phyloP scores from a whole-genome alignment of 139 green algal genomes.

The Closterium sp. region DNA sequence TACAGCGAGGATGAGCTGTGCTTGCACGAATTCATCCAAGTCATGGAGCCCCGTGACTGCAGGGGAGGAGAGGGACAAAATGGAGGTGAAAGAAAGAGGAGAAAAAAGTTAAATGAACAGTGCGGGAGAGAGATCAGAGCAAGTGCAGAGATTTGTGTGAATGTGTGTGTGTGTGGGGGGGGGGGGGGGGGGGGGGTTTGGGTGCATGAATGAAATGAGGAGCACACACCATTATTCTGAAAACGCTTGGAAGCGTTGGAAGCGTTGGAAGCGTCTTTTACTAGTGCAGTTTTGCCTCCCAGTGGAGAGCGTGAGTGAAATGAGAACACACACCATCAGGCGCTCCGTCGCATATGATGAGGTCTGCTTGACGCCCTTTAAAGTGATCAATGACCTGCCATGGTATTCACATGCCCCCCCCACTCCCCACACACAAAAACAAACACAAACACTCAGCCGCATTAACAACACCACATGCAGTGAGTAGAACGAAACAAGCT shows the following conservation, averaged over 20 bases:
- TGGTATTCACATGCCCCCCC: no score
- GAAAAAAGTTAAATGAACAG: background rate
- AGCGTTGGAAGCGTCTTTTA: no score
- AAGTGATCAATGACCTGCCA: constrained; percentile 85
- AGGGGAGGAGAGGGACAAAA: background rate
- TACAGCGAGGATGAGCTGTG: constrained; percentile 87
- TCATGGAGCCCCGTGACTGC: constrained; percentile 98
- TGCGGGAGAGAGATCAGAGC: background rate
- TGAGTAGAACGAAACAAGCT: no score
- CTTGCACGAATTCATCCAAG: constrained; percentile 94
- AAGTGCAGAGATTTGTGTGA: no score
- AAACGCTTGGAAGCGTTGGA: no score
- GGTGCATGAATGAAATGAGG: no score
- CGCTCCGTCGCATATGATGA: constrained; percentile 95
- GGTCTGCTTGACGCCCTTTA: constrained; percentile 77
- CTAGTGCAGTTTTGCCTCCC: no score
- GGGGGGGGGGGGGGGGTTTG: no score
- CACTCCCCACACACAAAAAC: no score
- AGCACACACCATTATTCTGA: no score
- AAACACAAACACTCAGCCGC: no score
- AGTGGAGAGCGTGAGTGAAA: background rate
- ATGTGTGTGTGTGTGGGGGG: no score
- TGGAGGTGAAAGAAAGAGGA: background rate
- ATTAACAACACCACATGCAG: background rate
- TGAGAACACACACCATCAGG: constrained; percentile 67